phyloP scores from a whole-genome alignment of 1,284 basidiomycete genomes.

The Malassezia globosa region DNA sequence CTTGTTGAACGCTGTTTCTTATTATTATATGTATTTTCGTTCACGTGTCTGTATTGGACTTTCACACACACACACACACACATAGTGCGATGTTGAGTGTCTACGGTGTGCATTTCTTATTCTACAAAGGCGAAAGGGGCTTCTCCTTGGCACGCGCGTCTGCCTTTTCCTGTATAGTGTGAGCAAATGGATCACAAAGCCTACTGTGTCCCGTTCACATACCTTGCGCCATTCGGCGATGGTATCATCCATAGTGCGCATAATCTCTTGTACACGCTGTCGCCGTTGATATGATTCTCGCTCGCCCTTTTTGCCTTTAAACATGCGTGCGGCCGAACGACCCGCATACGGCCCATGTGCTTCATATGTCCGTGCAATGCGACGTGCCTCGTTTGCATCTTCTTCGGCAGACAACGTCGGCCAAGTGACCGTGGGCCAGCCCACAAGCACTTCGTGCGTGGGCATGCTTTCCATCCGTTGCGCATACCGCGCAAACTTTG shows the following conservation, averaged over 20 bases:
- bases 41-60: too few species aligned
- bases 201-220: too few species aligned
- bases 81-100: not conserved
- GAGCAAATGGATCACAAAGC: not conserved
- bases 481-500: conserved; percentile 14
- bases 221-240: conserved; percentile 25
- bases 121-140: conserved; percentile 13
- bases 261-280: conserved; percentile 16
- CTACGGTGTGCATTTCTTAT: not conserved
- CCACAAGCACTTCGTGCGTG: conserved; percentile 16
- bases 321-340: conserved; percentile 19
- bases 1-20: too few species aligned
- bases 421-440: conserved; percentile 1
- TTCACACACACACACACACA: too few species aligned
- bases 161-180: conserved; percentile 10
- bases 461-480: conserved; percentile 16
- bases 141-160: conserved; percentile 9
- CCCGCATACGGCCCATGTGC: conserved; percentile 27
- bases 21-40: too few species aligned
- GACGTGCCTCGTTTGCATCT: conserved; percentile 16
- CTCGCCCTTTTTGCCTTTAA: conserved; percentile 29
- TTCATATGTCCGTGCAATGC: conserved; percentile 14
- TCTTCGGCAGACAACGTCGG: not conserved
- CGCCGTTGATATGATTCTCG: conserved; percentile 15
- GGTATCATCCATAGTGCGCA: conserved; percentile 19